Evolutionary conservation across 768 basidiomycete genomes (phyloP).

Genomic region (Trametes coccinea): DNA sequence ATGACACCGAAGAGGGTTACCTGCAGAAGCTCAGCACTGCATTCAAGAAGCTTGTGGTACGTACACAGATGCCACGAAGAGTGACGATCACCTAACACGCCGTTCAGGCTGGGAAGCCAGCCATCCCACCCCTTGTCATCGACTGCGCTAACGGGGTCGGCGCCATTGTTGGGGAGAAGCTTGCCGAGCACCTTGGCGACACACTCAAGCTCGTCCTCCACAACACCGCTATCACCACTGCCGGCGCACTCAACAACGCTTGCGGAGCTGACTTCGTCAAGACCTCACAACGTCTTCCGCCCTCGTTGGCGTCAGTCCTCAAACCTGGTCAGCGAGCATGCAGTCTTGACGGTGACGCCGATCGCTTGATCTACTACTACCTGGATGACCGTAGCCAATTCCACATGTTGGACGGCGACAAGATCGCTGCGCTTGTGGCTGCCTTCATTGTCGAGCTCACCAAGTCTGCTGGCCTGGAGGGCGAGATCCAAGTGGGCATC

Average conservation of each 20-base stretch:
- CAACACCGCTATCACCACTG: constrained; percentile 64
- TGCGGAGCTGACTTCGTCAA: constrained; percentile 99
- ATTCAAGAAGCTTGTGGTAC: constrained; percentile 84
- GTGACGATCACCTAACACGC: constrained; percentile 2
- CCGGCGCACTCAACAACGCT: constrained; percentile 76
- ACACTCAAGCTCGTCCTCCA: constrained; percentile 64
- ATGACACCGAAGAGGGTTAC: constrained; percentile 82
- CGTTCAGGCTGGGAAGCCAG: constrained; percentile 57
- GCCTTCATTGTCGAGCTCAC: constrained; percentile 91
- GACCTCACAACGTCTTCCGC: constrained; percentile 85
- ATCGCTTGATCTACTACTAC: constrained; percentile 95
- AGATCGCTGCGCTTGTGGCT: constrained; percentile 92
- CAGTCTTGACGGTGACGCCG: constrained; percentile 96
- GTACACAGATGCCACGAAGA: constrained; percentile 32
- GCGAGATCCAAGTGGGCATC: constrained; percentile 81
- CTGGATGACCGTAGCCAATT: constrained; percentile 76
- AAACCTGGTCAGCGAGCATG: constrained; percentile 80
- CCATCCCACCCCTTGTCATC: constrained; percentile 64
- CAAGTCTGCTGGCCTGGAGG: constrained; percentile 78
- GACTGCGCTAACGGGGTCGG: constrained; percentile 99
- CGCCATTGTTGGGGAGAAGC: constrained; percentile 61
- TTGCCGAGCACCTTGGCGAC: constrained; percentile 60
- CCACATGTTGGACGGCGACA: constrained; percentile 96
- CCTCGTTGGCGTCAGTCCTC: constrained; percentile 63
- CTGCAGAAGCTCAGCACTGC: constrained; percentile 76